phyloP scores from a whole-genome alignment of 495 filamentous ascomycete species.

The Ramalina intermedia region DNA sequence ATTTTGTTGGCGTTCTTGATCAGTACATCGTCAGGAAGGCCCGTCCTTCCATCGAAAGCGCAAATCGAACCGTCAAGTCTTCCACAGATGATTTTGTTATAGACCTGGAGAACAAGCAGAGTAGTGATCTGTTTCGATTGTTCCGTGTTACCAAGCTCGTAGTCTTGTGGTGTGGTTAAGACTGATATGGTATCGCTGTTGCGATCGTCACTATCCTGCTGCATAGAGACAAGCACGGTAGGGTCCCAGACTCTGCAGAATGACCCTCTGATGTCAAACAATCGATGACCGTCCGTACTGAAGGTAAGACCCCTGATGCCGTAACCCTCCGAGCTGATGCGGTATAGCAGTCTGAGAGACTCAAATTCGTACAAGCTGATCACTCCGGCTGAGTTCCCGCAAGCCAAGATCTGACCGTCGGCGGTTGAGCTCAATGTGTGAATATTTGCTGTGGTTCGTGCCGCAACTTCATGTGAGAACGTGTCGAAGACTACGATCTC shows the following conservation, averaged over 20 bases:
- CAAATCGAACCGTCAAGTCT: conserved; percentile 10
- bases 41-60: conserved; percentile 7
- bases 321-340: conserved; percentile 14
- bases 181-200: conserved; percentile 12
- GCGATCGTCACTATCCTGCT: conserved; percentile 13
- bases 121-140: conserved; percentile 1
- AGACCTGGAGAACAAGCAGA: background rate
- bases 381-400: conserved; percentile 14
- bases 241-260: conserved; percentile 23
- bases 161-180: conserved; percentile 7
- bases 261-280: conserved; percentile 22
- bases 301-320: conserved; percentile 20
- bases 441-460: conserved; percentile 7
- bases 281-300: conserved; percentile 13
- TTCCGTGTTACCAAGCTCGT: conserved; percentile 1
- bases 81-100: conserved; percentile 7
- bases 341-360: conserved; percentile 19
- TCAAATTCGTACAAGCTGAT: conserved; percentile 26
- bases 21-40: conserved; percentile 1
- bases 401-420: conserved; percentile 20
- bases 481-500: conserved; percentile 16
- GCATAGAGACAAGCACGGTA: conserved; percentile 2
- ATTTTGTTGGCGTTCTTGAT: conserved; percentile 6
- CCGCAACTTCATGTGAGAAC: conserved; percentile 8
- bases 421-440: conserved; percentile 17